These are phyloP conservation scores for Aquanectria penicillioides DNA, from an alignment of 2,329 filamentous ascomycete genomes.

Conservation along the genomic window DNA sequence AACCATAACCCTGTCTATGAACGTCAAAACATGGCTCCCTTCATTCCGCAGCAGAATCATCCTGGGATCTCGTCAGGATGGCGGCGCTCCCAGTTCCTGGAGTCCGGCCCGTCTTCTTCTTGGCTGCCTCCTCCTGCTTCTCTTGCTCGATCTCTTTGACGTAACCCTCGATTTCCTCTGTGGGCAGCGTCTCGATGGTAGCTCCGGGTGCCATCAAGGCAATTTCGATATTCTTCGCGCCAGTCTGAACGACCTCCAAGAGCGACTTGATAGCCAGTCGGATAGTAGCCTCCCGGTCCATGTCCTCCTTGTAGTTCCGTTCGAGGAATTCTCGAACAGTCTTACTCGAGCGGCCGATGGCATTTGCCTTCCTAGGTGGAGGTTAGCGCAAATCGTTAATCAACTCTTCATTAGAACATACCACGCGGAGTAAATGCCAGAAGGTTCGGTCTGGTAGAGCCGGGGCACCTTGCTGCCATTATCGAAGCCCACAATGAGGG, in stretches of 20 bases:
- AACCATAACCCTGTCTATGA: constrained; percentile 41
- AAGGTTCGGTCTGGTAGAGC: constrained; percentile 98
- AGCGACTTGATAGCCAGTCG: constrained; percentile 98
- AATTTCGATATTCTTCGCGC: constrained; percentile 99
- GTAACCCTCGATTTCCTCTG: constrained; percentile 95
- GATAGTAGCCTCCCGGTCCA: constrained; percentile 96
- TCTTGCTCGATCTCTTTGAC: constrained; percentile 99
- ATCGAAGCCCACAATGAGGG: constrained; percentile 98
- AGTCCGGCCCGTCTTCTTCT: constrained; percentile 88
- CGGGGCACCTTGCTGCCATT: constrained; percentile 88
- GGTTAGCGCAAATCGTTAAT: constrained; percentile 20
- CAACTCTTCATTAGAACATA: constrained; percentile 55
- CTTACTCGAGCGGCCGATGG: constrained; percentile 98
- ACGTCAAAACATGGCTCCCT: constrained; percentile 29
- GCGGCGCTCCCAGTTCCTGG: constrained; percentile 76
- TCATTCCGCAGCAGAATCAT: constrained; percentile 52
- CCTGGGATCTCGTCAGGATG: constrained; percentile 74
- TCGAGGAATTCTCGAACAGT: constrained; percentile 98
- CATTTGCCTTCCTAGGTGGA: constrained; percentile 90
- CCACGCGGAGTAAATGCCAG: constrained; percentile 99
- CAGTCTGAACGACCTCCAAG: constrained; percentile 96
- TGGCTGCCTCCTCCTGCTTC: constrained; percentile 98
- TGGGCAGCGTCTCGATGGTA: constrained; percentile 89
- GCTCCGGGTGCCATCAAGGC: constrained; percentile 97
- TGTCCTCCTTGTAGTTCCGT: constrained; percentile 97